Conservation (phyloP, 257 asterid species). For the Phtheirospermum japonicum region DNA sequence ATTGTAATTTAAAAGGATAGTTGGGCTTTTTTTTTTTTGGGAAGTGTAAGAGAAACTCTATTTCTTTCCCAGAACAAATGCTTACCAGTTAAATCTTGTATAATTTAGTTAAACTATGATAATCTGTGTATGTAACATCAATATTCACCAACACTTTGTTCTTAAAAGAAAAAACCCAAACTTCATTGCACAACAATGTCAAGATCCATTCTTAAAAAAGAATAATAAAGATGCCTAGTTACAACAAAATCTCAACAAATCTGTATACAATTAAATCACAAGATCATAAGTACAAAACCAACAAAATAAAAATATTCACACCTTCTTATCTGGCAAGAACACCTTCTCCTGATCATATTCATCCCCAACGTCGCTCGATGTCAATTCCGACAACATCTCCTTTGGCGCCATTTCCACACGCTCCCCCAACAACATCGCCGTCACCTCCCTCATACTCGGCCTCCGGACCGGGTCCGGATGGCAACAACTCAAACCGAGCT, state of each 20-base stretch:
- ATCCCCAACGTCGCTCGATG: slow-evolving; percentile 32
- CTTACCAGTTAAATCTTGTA: no score
- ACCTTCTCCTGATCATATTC: slow-evolving; percentile 29
- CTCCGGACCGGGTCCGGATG: slow-evolving; percentile 79
- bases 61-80: no score
- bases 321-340: slow-evolving; percentile 29
- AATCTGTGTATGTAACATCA: no score
- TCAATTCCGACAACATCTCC: slow-evolving; percentile 45
- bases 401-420: slow-evolving; percentile 40
- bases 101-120: no score
- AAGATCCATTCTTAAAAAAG: slow-evolving; percentile 15
- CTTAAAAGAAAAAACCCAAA: no score
- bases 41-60: no score
- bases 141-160: no score
- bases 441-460: slow-evolving; percentile 73
- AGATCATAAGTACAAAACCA: background rate
- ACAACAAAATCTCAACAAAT: slow-evolving; percentile 19
- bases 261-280: background rate
- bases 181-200: slow-evolving; percentile 28
- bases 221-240: background rate
- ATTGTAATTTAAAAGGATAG: no score
- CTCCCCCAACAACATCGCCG: slow-evolving; percentile 60
- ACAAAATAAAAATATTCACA: slow-evolving; percentile 32
- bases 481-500: slow-evolving; percentile 74
- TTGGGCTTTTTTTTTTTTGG: no score